These are phyloP conservation scores for Dryadomyces quercivorus DNA, from an alignment of 2,329 filamentous ascomycete species.

Conservation along the genomic window DNA sequence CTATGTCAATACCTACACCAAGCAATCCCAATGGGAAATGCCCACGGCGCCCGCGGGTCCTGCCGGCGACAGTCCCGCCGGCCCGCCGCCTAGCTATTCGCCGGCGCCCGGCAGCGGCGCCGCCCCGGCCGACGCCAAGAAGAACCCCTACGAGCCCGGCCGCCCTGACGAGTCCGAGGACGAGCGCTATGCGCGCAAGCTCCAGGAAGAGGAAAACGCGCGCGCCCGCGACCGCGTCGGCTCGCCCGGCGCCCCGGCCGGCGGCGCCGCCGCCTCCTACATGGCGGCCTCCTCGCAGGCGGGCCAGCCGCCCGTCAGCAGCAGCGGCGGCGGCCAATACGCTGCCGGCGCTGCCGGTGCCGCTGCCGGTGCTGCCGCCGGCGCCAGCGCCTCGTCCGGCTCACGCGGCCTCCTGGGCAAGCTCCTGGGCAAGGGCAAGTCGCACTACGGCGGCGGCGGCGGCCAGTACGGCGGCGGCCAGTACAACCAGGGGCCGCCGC, in stretches of 20 bases:
- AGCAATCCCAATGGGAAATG: constrained; percentile 82
- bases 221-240: constrained; percentile 31
- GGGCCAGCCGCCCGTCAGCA: neutral
- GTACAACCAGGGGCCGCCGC: constrained; percentile 11
- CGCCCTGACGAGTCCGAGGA: constrained; percentile 43
- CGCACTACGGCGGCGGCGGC: neutral
- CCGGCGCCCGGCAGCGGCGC: constrained; percentile 32
- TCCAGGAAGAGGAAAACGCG: constrained; percentile 76
- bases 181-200: constrained; percentile 58
- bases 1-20: constrained; percentile 82
- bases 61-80: constrained; percentile 31
- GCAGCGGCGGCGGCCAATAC: neutral
- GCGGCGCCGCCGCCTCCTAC: constrained; percentile 23
- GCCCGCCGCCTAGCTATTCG: constrained; percentile 57
- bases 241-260: constrained; percentile 13
- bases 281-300: constrained; percentile 19
- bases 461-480: constrained; percentile 12
- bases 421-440: constrained; percentile 29
- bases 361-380: neutral
- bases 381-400: constrained; percentile 15
- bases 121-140: constrained; percentile 45
- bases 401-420: constrained; percentile 39
- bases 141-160: constrained; percentile 44
- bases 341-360: neutral
- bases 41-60: constrained; percentile 53